phyloP scores from a whole-genome alignment of 2,329 filamentous ascomycete species.

The Venturiaceae sp. region DNA sequence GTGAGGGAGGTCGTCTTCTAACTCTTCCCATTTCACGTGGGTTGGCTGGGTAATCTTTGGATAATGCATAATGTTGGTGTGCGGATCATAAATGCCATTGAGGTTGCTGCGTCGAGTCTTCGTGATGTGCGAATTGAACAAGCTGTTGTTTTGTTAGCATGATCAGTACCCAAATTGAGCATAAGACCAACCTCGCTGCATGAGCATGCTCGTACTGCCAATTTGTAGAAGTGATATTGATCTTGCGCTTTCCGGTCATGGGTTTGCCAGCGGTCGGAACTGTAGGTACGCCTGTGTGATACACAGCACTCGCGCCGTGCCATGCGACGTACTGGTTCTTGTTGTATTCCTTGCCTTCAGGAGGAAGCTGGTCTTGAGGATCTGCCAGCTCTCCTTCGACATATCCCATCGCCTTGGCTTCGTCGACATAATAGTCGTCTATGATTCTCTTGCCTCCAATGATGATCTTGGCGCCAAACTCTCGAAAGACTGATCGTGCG shows the following conservation, averaged over 20 bases:
- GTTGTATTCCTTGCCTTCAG: conserved; percentile 82
- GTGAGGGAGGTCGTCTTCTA: conserved; percentile 14
- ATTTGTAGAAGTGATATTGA: conserved; percentile 85
- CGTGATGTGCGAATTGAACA: conserved; percentile 71
- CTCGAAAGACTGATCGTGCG: conserved; percentile 89
- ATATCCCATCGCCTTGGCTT: conserved; percentile 64
- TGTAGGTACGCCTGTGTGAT: conserved; percentile 71
- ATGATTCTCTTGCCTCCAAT: conserved; percentile 78
- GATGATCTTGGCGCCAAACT: conserved; percentile 90
- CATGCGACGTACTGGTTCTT: conserved; percentile 98
- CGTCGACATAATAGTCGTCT: conserved; percentile 82
- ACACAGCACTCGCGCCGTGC: conserved; percentile 94
- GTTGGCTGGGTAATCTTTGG: conserved; percentile 85
- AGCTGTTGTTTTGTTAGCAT: conserved; percentile 39
- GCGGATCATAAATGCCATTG: conserved; percentile 78
- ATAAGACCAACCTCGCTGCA: conserved; percentile 64
- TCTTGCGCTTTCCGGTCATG: conserved; percentile 66
- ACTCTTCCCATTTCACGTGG: conserved; percentile 63
- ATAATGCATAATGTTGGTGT: conserved; percentile 87
- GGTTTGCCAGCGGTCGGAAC: conserved; percentile 69
- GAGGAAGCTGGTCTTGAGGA: conserved; percentile 70
- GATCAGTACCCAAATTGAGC: not conserved
- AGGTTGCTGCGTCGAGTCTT: conserved; percentile 59
- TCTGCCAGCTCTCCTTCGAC: conserved; percentile 87
- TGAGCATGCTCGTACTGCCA: conserved; percentile 95